Percentiles rank a stretch among this genome's conserved stretches.
phyloP scores from a whole-genome alignment of 371 early-diverging fungal species.

The Parasitella parasitica region DNA sequence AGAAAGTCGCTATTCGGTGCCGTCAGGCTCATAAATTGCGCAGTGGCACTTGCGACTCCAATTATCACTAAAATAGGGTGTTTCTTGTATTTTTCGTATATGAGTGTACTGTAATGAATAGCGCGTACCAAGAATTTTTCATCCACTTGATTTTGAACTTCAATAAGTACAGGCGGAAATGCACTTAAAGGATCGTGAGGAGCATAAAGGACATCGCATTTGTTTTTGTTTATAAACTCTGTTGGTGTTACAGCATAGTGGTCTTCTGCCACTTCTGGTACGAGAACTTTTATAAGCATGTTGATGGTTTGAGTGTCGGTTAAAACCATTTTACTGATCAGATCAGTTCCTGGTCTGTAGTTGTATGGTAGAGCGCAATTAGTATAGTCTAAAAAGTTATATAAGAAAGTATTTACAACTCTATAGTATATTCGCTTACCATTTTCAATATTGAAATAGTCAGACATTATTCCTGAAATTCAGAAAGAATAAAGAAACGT shows the following conservation, averaged over 20 bases:
- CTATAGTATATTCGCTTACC: slow-evolving; percentile 1
- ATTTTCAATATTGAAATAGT: neutral
- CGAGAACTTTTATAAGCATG: slow-evolving; percentile 1
- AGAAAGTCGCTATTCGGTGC: slow-evolving; percentile 3
- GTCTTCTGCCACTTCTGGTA: slow-evolving; percentile 19
- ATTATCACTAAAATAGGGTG: slow-evolving; percentile 12
- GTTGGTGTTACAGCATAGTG: slow-evolving; percentile 6
- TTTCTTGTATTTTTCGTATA: slow-evolving; percentile 11
- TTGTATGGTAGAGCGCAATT: too few species aligned
- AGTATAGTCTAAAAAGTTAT: neutral
- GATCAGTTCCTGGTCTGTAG: neutral
- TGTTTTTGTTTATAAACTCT: slow-evolving; percentile 16
- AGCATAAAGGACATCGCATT: slow-evolving; percentile 14
- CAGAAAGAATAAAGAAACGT: neutral
- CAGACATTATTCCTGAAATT: too few species aligned
- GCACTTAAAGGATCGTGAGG: slow-evolving; percentile 13
- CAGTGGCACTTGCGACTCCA: slow-evolving; percentile 10
- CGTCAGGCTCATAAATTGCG: slow-evolving; percentile 2
- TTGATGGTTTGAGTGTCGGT: too few species aligned
- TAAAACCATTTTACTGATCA: too few species aligned
- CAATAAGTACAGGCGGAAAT: slow-evolving; percentile 10
- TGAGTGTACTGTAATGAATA: slow-evolving; percentile 13
- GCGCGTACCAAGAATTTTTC: slow-evolving; percentile 6
- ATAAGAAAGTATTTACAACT: neutral
- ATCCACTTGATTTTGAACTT: slow-evolving; percentile 14